Base-by-base conservation (phyloP, 306 rosid genomes). In the Pachyrhizus erosus region DNA sequence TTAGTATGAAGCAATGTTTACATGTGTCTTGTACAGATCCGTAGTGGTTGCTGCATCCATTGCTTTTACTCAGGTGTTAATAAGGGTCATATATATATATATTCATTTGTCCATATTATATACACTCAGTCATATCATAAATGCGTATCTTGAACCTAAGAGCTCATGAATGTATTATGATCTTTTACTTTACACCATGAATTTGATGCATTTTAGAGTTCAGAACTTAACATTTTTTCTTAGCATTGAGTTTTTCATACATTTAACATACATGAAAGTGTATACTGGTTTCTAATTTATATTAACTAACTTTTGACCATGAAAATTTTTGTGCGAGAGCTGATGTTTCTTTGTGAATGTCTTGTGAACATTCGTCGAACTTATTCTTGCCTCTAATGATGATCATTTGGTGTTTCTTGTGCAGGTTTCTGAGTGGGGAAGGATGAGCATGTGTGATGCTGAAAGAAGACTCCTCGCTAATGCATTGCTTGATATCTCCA, bases 401-500 rank as follows among this genome's bases (percentile, higher is more conserved):
- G 23, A 18, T 4, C 5, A 57, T 75, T 34, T 52, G 68, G 52
- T 62, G 11, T 76, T 80, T 43, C 83, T 71, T 76, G 55, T 45
- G 85, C 87, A 96, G 99, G 46, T 93, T 72, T 83, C 97, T 0
- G 97, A 93, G 84, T 96, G 99, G 99, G 99, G 99, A 84, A 90
- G 86, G 85, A 92, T 93, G 98, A 96, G 94, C 82, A 96, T 96
- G 92, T 90, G 96, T 62, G 99, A 96, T 70, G 99, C 99, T 0
- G 99, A 96, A 89, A 91, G 89, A 87, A 86, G 99, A 87, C 98
- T 96, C 67, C 87, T 96, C 11, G 97, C 97, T 12, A 96, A 96
- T 75, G 98, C 99, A 49, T 75, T 96, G 83, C 98, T 92, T 8
- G 99, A 96, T 54, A 83, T 96, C 62, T 89, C 94, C 81, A 96